These are phyloP conservation scores for Sporothrix pseudoabietina DNA, from an alignment of 2,329 filamentous ascomycete genomes.

Conservation along the genomic window DNA sequence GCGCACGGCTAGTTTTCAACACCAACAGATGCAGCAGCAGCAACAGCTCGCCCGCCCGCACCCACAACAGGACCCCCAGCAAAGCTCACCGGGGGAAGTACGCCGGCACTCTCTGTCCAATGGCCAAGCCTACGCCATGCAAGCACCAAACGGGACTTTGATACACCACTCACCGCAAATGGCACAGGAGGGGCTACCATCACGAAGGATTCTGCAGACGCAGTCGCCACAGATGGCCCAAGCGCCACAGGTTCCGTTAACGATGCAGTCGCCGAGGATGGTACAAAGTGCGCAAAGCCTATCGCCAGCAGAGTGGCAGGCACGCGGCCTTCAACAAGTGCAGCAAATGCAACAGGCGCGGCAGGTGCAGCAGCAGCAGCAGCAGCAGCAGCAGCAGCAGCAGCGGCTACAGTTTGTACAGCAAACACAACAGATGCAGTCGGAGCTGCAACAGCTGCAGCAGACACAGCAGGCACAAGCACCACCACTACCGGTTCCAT, in stretches of 20 bases:
- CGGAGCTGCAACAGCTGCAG: neutral
- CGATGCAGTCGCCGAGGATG: neutral
- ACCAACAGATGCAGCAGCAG: neutral
- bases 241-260: neutral
- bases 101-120: neutral
- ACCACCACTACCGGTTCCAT: neutral
- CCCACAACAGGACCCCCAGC: neutral
- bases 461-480: conserved; percentile 14
- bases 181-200: neutral
- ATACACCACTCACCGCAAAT: neutral
- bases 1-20: conserved; percentile 12
- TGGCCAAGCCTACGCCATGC: neutral
- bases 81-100: neutral
- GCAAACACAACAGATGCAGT: conserved; percentile 26
- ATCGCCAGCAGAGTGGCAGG: neutral
- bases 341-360: conserved; percentile 27
- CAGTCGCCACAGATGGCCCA: conserved; percentile 6
- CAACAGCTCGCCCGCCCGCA: neutral
- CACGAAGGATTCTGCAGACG: neutral
- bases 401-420: conserved; percentile 10
- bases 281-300: neutral
- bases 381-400: neutral
- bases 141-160: neutral
- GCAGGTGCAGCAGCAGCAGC: conserved; percentile 9
- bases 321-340: conserved; percentile 17